phyloP scores from a whole-genome alignment of 1,284 basidiomycete genomes.

The Irpex sp. region DNA sequence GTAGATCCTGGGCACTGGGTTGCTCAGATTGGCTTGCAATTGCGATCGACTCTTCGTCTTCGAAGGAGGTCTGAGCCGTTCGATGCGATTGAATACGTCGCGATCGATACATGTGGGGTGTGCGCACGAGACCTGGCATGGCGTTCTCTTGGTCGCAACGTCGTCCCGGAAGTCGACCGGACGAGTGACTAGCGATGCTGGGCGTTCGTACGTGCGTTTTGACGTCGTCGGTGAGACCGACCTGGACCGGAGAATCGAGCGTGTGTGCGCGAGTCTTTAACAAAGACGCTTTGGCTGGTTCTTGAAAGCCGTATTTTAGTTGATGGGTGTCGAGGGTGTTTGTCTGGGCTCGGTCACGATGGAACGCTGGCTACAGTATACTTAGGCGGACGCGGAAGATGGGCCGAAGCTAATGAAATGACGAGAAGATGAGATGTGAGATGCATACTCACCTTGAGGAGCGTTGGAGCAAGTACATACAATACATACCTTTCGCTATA shows the following conservation, averaged over 20 bases:
- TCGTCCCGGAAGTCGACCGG: neutral
- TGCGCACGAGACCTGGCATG: neutral
- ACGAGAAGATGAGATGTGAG: neutral
- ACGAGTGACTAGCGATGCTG: neutral
- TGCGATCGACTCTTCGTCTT: neutral
- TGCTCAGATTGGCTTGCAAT: neutral
- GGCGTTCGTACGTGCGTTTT: neutral
- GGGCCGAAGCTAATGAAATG: neutral
- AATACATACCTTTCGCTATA: neutral
- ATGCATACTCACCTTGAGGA: neutral
- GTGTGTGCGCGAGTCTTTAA: neutral
- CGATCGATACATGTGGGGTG: neutral
- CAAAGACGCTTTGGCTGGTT: neutral
- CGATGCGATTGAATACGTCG: neutral
- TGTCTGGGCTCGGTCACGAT: too few relatives aligned
- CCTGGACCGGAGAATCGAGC: neutral
- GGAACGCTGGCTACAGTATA: neutral
- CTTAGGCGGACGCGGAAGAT: neutral
- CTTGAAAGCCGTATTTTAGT: neutral
- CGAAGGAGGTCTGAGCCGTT: neutral
- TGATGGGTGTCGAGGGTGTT: neutral
- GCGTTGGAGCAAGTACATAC: neutral
- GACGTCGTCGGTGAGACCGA: neutral
- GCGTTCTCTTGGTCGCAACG: too few relatives aligned
- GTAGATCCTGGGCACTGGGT: neutral